Evolutionary conservation across 192 early-diverging fungal species (phyloP).

Genomic region (Allomyces arbusculus): DNA sequence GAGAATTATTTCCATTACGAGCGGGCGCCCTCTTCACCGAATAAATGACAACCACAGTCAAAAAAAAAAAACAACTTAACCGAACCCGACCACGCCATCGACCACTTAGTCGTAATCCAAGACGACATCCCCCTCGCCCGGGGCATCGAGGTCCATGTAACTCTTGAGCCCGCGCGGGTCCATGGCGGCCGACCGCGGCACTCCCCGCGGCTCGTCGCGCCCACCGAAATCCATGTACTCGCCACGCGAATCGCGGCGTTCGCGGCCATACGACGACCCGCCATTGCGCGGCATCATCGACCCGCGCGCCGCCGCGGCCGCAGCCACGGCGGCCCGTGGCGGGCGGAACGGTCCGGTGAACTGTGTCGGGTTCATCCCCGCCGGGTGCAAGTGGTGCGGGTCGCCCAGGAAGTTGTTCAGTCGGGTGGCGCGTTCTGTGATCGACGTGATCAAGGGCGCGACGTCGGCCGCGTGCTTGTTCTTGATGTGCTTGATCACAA

Average conservation of each 20-base stretch:
- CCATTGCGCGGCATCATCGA: background rate
- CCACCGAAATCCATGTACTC: conserved; percentile 10
- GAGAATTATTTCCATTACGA: too few species aligned
- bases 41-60: too few species aligned
- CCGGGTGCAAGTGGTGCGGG: conserved; percentile 35
- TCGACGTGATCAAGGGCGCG: conserved; percentile 17
- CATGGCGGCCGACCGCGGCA: background rate
- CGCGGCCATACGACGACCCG: conserved; percentile 2
- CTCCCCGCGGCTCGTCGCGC: background rate
- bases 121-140: conserved; percentile 52
- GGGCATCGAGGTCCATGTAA: conserved; percentile 75
- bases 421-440: background rate
- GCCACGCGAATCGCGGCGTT: conserved; percentile 4
- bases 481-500: conserved; percentile 83
- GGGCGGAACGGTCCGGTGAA: background rate
- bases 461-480: conserved; percentile 67
- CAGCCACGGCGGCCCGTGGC: background rate
- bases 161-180: conserved; percentile 63
- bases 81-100: background rate
- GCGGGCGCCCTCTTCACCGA: too few species aligned
- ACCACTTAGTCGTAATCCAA: conserved; percentile 15
- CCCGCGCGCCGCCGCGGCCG: background rate
- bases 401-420: conserved; percentile 83
- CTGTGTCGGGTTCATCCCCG: background rate
- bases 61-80: background rate